phyloP scores from a whole-genome alignment of 257 asterid species.

The Solanum medicagineum region DNA sequence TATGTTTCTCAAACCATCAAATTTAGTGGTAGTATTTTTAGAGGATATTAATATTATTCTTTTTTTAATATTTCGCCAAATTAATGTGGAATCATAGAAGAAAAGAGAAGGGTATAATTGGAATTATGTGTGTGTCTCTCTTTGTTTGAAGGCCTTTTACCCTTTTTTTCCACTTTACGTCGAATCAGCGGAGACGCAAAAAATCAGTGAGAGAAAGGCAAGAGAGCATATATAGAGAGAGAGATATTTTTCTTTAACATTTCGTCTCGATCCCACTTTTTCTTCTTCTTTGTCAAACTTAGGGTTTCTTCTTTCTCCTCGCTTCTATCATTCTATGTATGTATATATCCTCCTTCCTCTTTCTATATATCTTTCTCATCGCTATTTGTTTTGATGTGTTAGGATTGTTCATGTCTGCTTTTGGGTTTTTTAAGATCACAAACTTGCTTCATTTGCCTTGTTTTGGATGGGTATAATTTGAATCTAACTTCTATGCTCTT shows the following conservation, averaged over 20 bases:
- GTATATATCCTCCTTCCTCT: neutral
- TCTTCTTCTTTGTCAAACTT: neutral
- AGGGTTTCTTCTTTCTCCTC: neutral
- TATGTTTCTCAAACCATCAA: too few relatives aligned
- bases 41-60: too few relatives aligned
- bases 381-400: neutral
- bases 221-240: neutral
- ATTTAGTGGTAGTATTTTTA: too few relatives aligned
- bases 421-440: neutral
- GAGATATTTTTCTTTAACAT: neutral
- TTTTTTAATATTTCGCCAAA: too few relatives aligned
- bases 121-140: neutral
- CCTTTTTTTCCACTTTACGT: neutral
- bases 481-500: neutral
- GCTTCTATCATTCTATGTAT: neutral
- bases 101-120: neutral
- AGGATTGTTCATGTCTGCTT: neutral
- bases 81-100: neutral
- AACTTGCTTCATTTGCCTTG: neutral
- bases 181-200: constrained; percentile 9
- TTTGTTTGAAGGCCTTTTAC: neutral
- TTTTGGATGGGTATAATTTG: neutral
- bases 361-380: neutral
- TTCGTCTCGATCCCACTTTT: neutral
- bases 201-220: neutral